These are phyloP conservation scores for Fraxinus anomala DNA, from an alignment of 257 asterid species.

Conservation along the genomic window DNA sequence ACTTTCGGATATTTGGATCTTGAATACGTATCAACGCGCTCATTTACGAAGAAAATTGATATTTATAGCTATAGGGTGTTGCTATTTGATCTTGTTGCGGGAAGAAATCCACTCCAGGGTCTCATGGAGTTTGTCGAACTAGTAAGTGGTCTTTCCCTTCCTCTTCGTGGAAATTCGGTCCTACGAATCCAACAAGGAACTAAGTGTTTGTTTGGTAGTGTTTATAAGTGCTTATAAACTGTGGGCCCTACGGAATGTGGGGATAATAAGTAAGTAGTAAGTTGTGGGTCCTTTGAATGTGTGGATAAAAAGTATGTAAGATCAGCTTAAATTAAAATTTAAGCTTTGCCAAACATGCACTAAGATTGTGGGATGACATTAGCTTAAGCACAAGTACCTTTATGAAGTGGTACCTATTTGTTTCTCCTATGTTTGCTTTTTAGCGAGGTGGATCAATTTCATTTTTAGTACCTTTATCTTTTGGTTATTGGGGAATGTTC, in stretches of 20 bases:
- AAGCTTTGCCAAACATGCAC: too few relatives aligned
- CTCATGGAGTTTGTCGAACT: slow-evolving; percentile 84
- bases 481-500: too few relatives aligned
- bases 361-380: neutral
- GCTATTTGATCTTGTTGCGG: slow-evolving; percentile 85
- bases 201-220: neutral
- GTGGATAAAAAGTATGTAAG: too few relatives aligned
- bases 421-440: neutral
- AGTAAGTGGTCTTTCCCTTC: slow-evolving; percentile 45
- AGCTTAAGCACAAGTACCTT: neutral
- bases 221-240: too few relatives aligned
- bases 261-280: too few relatives aligned
- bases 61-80: slow-evolving; percentile 89
- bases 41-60: slow-evolving; percentile 88
- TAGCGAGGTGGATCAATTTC: neutral
- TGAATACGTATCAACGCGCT: slow-evolving; percentile 83
- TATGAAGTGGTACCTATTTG: neutral
- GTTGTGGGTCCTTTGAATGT: too few relatives aligned
- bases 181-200: neutral
- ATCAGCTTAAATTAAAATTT: too few relatives aligned
- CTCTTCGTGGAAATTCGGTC: neutral
- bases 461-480: too few relatives aligned
- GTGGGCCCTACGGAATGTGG: too few relatives aligned
- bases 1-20: slow-evolving; percentile 97
- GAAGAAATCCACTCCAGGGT: slow-evolving; percentile 91